Conservation (phyloP, 306 rosid species). For the Parietaria judaica region DNA sequence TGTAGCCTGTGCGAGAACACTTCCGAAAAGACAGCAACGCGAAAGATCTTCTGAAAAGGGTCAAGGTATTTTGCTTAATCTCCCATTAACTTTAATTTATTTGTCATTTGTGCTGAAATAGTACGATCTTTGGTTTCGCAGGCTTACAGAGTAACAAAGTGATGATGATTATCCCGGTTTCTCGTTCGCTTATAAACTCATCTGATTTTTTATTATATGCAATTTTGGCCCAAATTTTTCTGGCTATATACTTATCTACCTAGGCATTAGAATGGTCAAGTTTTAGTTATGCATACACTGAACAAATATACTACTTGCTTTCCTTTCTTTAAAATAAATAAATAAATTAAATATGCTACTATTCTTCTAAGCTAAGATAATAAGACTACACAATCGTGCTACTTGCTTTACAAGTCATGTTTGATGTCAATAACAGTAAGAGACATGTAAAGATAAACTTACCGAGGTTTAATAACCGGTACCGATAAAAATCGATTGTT, state of each 20-base stretch:
- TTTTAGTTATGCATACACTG: not conserved
- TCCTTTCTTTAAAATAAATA: not conserved
- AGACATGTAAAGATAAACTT: too few relatives aligned
- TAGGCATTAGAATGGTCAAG: not conserved
- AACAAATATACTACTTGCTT: not conserved
- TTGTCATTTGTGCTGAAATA: not conserved
- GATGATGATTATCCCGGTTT: not conserved
- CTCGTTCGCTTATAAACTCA: not conserved
- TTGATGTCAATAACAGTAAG: too few relatives aligned
- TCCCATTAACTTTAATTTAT: too few relatives aligned
- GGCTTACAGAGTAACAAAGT: constrained; percentile 20
- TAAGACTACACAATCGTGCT: too few relatives aligned
- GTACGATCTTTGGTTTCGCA: constrained; percentile 2
- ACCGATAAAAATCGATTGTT: too few relatives aligned
- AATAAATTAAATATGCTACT: not conserved
- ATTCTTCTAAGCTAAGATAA: too few relatives aligned
- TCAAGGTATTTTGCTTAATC: constrained; percentile 3
- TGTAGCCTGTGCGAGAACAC: constrained; percentile 9
- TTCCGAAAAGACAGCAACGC: constrained; percentile 4
- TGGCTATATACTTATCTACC: not conserved
- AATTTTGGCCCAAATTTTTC: not conserved
- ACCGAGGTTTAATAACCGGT: too few relatives aligned
- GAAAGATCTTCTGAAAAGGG: constrained; percentile 14
- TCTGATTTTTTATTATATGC: not conserved
- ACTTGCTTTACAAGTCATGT: too few relatives aligned